Base-by-base conservation (phyloP, 768 basidiomycete genomes). In the Lactarius vividus region DNA sequence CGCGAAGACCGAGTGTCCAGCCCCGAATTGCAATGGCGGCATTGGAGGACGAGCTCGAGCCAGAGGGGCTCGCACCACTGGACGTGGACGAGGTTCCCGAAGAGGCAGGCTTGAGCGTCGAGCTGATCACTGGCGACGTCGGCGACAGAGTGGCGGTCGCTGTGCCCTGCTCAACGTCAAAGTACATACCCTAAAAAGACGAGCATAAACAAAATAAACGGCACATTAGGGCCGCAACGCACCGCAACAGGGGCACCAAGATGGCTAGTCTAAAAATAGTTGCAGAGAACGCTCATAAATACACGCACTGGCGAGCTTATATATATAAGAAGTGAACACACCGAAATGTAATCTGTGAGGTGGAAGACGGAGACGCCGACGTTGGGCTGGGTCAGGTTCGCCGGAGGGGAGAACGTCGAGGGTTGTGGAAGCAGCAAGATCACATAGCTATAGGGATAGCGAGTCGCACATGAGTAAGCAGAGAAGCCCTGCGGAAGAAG, bases 161-260 rank as follows among this genome's bases (percentile, higher is more conserved):
- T 4, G 80, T 80, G 29, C 91, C 91, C 71, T 85, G 83, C 75
- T 91, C 84, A 70, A 91, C 92, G 5, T 81, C 83, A 71, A 91
- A 83, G 78, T 92, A 94, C 67, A 80, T 88, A 54, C 79, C 88
- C 88, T 88, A 11, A 40, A n/a, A 26, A 5, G 9, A 49, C 23
- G n/a, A 44, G 9, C 42, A 9, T 49, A 20, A 56, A 33, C 59
- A 29, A 26, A n/a, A 16, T 2, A 37, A 4, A 63, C 15, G 20
- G 6, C 39, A 26, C 11, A 39, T 20, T 33, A 4, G 2, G 53
- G 35, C 15, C 26, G 44, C 44, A 20, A 73, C 80, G 64, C 67
- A 87, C 90, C 31, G 87, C 89, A 53, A 90, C 77, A 57, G 89
- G 75, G 31, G 77, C 70, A 31, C 88, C 88, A 9, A 92, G 77